Base-by-base conservation (phyloP, 306 rosid species). In the Aeschynomene evenia region DNA sequence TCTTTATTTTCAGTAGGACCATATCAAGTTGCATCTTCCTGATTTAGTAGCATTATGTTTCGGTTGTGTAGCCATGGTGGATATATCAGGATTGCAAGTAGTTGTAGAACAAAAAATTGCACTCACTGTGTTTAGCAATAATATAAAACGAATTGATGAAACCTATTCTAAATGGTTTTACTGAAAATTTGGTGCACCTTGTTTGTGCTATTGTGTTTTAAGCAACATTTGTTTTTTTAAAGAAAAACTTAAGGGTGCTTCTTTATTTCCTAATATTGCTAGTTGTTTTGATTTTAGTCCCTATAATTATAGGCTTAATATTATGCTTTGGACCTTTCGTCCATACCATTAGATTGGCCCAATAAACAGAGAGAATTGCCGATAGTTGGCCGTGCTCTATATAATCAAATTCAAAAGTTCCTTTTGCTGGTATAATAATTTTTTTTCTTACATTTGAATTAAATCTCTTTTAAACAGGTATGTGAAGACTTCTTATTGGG, bases 401-500 rank as follows among this genome's bases (percentile, higher is more conserved):
- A 36, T 36, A 22, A 22, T 5, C 19, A 36, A 57, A 31, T 33
- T 36, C 9, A 60, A 18, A 6, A 49, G 37, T 48, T 22, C 5
- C 12, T 19, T n/a, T 61, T 14, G 10, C 61, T 59, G 2, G 2
- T 28, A 55, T 46, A 2, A 1, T 52, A 4, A 9, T 2, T 71
- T 9, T 36, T 28, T 7, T 33, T 36, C 6, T n/a, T n/a, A n/a
- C n/a, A n/a, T n/a, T n/a, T n/a, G 2, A 60, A 55, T 50, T 60
- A 13, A 10, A 43, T 54, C 29, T 22, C 19, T 40, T n/a, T 52
- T 50, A 54, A 5, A 59, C 77, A 91, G 95, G 77, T 89, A 56
- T 92, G 81, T 63, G 64, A 54, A 56, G 83, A 31, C 19, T 92
- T 85, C 80, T 72, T 74, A 49, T 48, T 83, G 45, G 96, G 96